phyloP scores from a whole-genome alignment of 306 rosid genomes.

The Pyrus betulifolia region DNA sequence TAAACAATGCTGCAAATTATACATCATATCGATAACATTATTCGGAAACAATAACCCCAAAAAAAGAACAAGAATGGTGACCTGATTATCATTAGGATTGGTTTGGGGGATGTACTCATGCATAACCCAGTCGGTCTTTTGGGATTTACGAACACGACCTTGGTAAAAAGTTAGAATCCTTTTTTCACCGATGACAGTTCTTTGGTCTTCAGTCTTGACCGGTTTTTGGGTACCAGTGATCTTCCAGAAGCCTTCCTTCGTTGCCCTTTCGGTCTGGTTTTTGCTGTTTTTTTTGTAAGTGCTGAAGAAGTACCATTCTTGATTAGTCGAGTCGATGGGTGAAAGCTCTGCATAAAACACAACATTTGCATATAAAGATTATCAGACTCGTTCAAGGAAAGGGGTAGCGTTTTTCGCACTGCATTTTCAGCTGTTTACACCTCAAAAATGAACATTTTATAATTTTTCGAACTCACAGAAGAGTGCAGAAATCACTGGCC shows the following conservation, averaged over 20 bases:
- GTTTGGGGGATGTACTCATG: constrained; percentile 43
- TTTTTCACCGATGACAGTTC: constrained; percentile 43
- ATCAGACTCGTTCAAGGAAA: not conserved
- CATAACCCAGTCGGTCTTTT: constrained; percentile 48
- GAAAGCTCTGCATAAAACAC: constrained; percentile 19
- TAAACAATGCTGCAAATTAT: not conserved
- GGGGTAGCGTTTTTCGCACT: not conserved
- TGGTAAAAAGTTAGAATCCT: constrained; percentile 48
- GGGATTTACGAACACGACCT: constrained; percentile 24
- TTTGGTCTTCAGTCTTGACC: constrained; percentile 16
- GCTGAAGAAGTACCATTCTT: constrained; percentile 57
- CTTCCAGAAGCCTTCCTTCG: constrained; percentile 63
- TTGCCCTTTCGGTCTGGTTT: constrained; percentile 27
- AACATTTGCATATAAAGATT: not conserved
- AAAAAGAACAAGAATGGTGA: not conserved
- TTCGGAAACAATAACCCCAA: not conserved
- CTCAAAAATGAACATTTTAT: not conserved
- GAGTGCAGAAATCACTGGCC: not conserved
- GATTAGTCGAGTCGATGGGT: constrained; percentile 25
- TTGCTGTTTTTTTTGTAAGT: constrained; percentile 27
- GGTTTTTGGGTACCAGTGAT: constrained; percentile 28
- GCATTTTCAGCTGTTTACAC: not conserved
- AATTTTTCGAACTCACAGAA: not conserved
- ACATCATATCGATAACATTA: not conserved
- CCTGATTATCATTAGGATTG: constrained; percentile 21